phyloP scores from a whole-genome alignment of 164 flowering plant species.

The Houttuynia cordata region DNA sequence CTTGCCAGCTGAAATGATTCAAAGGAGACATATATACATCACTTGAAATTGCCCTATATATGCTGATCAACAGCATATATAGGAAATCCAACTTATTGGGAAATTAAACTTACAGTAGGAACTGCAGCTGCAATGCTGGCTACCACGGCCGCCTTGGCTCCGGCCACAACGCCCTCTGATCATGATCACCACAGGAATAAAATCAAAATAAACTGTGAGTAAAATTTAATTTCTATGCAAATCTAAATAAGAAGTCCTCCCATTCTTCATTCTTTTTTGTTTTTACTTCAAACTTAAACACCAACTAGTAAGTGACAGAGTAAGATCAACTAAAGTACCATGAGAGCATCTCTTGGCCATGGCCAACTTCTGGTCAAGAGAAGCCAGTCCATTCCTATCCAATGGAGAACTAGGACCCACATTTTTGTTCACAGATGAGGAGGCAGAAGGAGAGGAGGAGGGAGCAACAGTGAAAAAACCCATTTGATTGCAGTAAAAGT shows the following conservation, averaged over 20 bases:
- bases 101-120: slow-evolving; percentile 71
- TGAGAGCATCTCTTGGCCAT: slow-evolving; percentile 68
- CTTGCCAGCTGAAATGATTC: slow-evolving; percentile 17
- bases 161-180: slow-evolving; percentile 69
- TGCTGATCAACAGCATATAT: neutral
- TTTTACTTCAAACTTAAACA: too few relatives aligned
- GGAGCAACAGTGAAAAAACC: neutral
- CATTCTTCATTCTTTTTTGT: too few relatives aligned
- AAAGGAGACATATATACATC: too few relatives aligned
- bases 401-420: slow-evolving; percentile 26
- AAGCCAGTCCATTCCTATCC: slow-evolving; percentile 27
- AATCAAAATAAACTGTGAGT: neutral
- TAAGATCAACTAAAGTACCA: slow-evolving; percentile 23
- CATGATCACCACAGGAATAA: neutral
- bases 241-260: too few relatives aligned
- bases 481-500: neutral
- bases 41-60: too few relatives aligned
- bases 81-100: neutral
- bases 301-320: too few relatives aligned
- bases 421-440: neutral
- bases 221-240: too few relatives aligned
- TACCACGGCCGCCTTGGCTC: slow-evolving; percentile 75
- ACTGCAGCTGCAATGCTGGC: slow-evolving; percentile 69
- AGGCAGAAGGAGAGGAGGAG: neutral
- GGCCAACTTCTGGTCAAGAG: slow-evolving; percentile 63